Conservation (phyloP, 768 basidiomycete species). For the Russula griseocarnosa region DNA sequence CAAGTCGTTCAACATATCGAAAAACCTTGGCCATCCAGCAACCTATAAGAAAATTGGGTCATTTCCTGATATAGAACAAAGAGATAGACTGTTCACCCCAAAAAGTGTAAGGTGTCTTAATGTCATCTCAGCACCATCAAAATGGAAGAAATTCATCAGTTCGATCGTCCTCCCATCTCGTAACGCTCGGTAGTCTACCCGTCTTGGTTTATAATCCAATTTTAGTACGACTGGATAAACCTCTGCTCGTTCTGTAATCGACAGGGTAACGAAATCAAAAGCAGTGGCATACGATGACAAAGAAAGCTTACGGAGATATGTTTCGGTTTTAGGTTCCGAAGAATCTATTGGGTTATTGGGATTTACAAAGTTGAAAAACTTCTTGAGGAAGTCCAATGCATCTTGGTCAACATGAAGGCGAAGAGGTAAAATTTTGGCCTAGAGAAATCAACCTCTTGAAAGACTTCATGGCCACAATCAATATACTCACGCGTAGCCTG, state of each 20-base stretch:
- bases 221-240: conserved; percentile 94
- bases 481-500: conserved; percentile 60
- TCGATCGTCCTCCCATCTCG: conserved; percentile 91
- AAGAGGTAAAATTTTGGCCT: conserved; percentile 90
- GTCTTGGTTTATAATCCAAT: conserved; percentile 96
- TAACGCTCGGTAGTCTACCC: conserved; percentile 90
- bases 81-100: conserved; percentile 57
- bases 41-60: conserved; percentile 47
- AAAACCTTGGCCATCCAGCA: conserved; percentile 86
- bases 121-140: conserved; percentile 98
- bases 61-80: not conserved
- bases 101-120: conserved; percentile 86
- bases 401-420: conserved; percentile 97
- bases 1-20: conserved; percentile 90
- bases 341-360: conserved; percentile 43
- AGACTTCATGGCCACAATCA: not conserved
- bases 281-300: not conserved
- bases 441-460: conserved; percentile 10
- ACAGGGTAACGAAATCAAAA: conserved; percentile 4
- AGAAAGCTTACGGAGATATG: conserved; percentile 64
- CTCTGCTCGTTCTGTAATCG: conserved; percentile 75
- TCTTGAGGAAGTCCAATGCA: conserved; percentile 95
- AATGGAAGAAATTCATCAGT: conserved; percentile 99
- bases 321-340: conserved; percentile 44
- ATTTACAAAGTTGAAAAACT: conserved; percentile 87